Percentiles rank a stretch among this genome's conserved stretches.
Conservation (phyloP, 805 yeast genomes). For the Wickerhamomyces kurtzmanii region DNA sequence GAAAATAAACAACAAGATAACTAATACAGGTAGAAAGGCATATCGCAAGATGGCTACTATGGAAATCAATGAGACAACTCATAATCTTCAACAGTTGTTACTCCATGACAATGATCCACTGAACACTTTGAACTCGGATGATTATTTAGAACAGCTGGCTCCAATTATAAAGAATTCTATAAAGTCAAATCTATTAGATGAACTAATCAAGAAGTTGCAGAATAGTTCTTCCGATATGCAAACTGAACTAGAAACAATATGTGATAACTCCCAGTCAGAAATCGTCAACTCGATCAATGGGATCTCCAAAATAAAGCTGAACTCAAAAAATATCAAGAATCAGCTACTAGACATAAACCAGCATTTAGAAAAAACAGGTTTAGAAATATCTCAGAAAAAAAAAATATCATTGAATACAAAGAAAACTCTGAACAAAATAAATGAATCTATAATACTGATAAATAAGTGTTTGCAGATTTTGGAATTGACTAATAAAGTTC, state of each 20-base stretch:
- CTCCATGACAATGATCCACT: conserved; percentile 16
- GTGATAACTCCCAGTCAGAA: conserved; percentile 50
- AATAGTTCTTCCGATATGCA: conserved; percentile 51
- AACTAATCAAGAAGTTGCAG: conserved; percentile 45
- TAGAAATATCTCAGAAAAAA: conserved; percentile 52
- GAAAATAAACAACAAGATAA: too few relatives aligned
- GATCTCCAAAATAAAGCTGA: conserved; percentile 49
- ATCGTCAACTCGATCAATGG: conserved; percentile 50
- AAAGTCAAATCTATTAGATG: conserved; percentile 40
- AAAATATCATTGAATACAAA: conserved; percentile 48
- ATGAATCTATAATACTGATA: conserved; percentile 61
- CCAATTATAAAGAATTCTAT: conserved; percentile 65
- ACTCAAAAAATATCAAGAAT: conserved; percentile 45
- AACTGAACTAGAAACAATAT: conserved; percentile 47
- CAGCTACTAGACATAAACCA: conserved; percentile 47
- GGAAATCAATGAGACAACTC: too few relatives aligned
- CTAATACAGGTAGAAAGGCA: too few relatives aligned
- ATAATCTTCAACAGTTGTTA: too few relatives aligned
- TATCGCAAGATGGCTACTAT: too few relatives aligned
- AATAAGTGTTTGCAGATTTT: conserved; percentile 70
- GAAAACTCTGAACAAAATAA: conserved; percentile 56
- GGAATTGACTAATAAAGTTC: conserved; percentile 78
- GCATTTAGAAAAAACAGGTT: conserved; percentile 54
- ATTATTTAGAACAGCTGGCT: conserved; percentile 70
- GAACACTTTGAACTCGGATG: conserved; percentile 35